These are phyloP conservation scores for Zostera marina DNA, from an alignment of 116 monocot species.

Conservation along the genomic window DNA sequence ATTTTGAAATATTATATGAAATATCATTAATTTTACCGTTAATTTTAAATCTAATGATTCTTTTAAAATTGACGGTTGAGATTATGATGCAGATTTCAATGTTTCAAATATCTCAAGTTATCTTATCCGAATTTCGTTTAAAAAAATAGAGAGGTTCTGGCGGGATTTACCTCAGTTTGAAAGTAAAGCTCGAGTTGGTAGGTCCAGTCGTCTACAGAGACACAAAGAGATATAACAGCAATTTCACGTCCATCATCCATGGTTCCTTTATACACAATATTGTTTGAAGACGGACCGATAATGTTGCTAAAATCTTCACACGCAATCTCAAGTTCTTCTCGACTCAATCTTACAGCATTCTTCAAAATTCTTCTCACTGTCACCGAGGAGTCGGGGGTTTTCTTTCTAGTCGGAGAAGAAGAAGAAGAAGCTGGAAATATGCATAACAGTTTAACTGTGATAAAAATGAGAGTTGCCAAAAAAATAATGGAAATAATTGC, in stretches of 20 bases:
- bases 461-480: conserved; percentile 13
- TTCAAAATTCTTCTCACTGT: conserved; percentile 41
- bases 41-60: too few species aligned
- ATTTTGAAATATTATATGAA: too few species aligned
- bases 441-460: conserved; percentile 25
- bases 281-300: conserved; percentile 68
- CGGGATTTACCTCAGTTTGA: conserved; percentile 45
- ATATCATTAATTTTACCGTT: too few species aligned
- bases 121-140: too few species aligned
- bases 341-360: conserved; percentile 37
- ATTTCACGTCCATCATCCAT: conserved; percentile 72
- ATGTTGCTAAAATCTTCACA: conserved; percentile 99
- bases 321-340: conserved; percentile 81
- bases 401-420: conserved; percentile 34
- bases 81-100: too few species aligned
- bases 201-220: conserved; percentile 51
- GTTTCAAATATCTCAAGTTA: too few species aligned
- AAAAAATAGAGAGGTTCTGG: too few species aligned
- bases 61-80: too few species aligned
- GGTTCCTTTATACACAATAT: conserved; percentile 80
- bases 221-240: conserved; percentile 72
- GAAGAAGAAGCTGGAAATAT: too few species aligned
- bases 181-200: conserved; percentile 59
- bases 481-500: conserved; percentile 35
- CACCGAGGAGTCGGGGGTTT: conserved; percentile 19